Evolutionary conservation across 2,329 filamentous ascomycete genomes (phyloP), one percentile per base, ranked within the genome.

Genomic region (Colletotrichum sp.): DNA sequence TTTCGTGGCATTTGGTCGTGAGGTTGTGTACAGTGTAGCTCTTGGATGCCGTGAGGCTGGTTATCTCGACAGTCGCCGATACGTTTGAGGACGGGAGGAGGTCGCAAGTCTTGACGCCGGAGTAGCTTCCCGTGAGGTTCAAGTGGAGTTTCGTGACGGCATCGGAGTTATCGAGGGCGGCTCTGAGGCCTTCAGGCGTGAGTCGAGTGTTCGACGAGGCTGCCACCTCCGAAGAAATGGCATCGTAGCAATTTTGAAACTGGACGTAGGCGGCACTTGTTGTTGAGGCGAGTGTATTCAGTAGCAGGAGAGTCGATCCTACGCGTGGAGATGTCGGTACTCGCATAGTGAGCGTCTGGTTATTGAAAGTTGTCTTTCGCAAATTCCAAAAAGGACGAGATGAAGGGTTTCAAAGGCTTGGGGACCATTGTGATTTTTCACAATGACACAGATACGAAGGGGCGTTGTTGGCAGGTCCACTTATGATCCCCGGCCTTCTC

Each of bases 311-410:
- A n/a, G 2, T 43, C 39, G 39, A 2, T 48, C 43, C 43, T 21
- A 7, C 18, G 10, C n/a, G 6, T 48, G n/a, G 43, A 21, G 43
- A 4, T 21, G 43, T 2, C 2, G 2, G 0, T 3, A 48, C 1
- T 13, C n/a, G 43, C 43, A 48, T 48, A 0, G 10, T 21, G 43
- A 1, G 0, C 6, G 18, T 21, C n/a, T 48, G n/a, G 6, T 48
- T 6, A 48, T 7, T 21, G 10, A 13, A 2, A 48, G 43, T 12
- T 13, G 43, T 21, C n/a, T 48, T 48, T 21, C 10, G 43, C 18
- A n/a, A n/a, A 10, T 48, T 48, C 0, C 10, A 0, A 13, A 7
- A 12, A 21, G 18, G 10, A 48, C 18, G 43, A 48, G 43, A 13
- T 0, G 43, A 48, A 13, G 1, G 2, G 5, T 48, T 12, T 48